Base-by-base conservation (phyloP, 805 yeast species). In the Kluyveromyces dobzhanskii region DNA sequence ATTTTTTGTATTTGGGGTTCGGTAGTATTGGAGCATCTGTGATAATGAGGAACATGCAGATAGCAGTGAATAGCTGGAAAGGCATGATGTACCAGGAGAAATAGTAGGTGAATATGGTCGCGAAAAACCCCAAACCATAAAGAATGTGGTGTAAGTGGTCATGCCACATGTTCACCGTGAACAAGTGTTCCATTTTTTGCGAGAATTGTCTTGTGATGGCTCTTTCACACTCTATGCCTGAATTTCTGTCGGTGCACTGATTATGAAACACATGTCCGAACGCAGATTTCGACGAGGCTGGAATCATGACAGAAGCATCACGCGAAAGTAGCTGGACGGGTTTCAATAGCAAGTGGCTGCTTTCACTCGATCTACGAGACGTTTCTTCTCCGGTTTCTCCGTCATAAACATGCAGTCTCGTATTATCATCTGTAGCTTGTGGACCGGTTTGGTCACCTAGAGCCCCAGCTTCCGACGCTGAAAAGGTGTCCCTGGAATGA, bases 11-110 rank as follows among this genome's bases (percentile, higher is more conserved):
- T 42, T 50, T 65, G 17, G 63, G 74, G 28, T 67, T 46, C 10
- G 59, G 42, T 47, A 63, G 69, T 16, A 73, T 64, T 17, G 69
- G 58, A 1, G 47, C 48, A 27, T 56, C 55, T 27, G 73, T 51
- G 26, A 79, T 74, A 9, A 65, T 46, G 43, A 71, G 68, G 55
- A 78, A 83, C 17, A 77, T 62, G 29, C 77, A 46, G 3, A 82
- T 71, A 1, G 83, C 75, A 26, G 79, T 61, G 16, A 78, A 70
- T 37, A 81, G 56, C 39, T 84, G 87, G 41, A 78, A 71, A 8
- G 79, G 77, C 56, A 82, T 61, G 42, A 75, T 71, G 37, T 76
- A 72, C 42, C 74, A 49, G n/a, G 45, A 39, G 30, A 49, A 47
- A 38, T 49, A 49, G 37, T 49, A 49, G 10, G 50, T 44, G 43